A percentile compares a stretch with the other conserved stretches of the same genome.
Evolutionary conservation across 768 basidiomycete species (phyloP).

Genomic region (Leccinum fibrillosum): DNA sequence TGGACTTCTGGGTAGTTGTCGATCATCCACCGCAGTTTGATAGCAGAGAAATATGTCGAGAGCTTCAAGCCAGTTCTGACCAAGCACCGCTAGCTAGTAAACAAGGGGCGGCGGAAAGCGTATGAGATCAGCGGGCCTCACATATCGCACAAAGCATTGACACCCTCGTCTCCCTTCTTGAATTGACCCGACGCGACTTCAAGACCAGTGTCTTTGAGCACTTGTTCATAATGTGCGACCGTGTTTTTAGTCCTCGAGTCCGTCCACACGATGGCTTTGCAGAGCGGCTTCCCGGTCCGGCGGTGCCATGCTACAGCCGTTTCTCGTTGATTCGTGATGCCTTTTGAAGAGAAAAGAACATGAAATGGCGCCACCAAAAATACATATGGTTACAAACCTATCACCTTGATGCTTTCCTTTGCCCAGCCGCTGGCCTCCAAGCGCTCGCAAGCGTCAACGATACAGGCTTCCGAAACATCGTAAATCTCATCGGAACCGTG

Average conservation of each 20-base stretch:
- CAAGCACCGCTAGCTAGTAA: not conserved
- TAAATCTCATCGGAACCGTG: constrained; percentile 87
- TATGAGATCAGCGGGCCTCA: constrained; percentile 38
- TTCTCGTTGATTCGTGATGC: constrained; percentile 97
- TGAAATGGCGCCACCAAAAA: constrained; percentile 1
- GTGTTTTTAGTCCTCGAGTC: constrained; percentile 88
- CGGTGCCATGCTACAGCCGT: constrained; percentile 94
- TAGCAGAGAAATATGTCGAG: constrained; percentile 96
- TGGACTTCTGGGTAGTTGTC: constrained; percentile 76
- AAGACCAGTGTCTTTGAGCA: constrained; percentile 71
- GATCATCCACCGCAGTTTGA: constrained; percentile 97
- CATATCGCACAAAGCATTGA: constrained; percentile 64
- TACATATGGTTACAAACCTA: constrained; percentile 58
- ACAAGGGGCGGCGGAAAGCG: not conserved
- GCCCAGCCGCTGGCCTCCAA: constrained; percentile 77
- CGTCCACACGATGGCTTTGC: constrained; percentile 92
- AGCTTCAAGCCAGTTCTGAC: constrained; percentile 86
- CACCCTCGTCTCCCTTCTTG: constrained; percentile 69
- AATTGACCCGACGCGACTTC: constrained; percentile 62
- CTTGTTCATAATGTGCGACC: constrained; percentile 76
- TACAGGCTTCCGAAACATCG: constrained; percentile 68
- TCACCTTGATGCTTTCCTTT: constrained; percentile 81
- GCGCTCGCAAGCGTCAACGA: constrained; percentile 64
- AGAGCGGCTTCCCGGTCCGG: constrained; percentile 83
- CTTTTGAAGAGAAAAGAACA: constrained; percentile 31